Evolutionary conservation across 192 early-diverging fungal genomes (phyloP).

Genomic region (Lobosporangium transversale): DNA sequence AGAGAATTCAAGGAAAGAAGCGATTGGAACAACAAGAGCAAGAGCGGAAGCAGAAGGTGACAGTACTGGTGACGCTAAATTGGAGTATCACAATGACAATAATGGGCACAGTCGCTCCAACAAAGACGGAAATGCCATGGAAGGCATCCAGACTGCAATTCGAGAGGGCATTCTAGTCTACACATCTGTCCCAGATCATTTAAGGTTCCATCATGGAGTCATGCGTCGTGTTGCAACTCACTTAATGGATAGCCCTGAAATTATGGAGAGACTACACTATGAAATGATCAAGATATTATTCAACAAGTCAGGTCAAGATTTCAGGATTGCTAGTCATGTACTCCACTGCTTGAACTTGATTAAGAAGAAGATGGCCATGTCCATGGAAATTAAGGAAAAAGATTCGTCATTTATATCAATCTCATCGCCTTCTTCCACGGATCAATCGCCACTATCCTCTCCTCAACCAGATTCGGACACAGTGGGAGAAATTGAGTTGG

Average conservation of each 20-base stretch:
- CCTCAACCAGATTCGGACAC: background rate
- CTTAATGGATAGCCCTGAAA: slow-evolving; percentile 16
- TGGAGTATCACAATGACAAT: background rate
- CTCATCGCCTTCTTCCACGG: too few species aligned
- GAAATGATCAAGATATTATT: slow-evolving; percentile 41
- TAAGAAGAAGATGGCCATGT: slow-evolving; percentile 16
- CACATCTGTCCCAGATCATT: slow-evolving; percentile 19
- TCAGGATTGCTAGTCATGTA: slow-evolving; percentile 33
- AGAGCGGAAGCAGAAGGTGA: background rate
- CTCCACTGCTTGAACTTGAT: slow-evolving; percentile 36
- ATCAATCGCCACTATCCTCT: too few species aligned
- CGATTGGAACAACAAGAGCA: background rate
- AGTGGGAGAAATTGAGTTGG: background rate
- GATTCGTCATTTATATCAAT: too few species aligned
- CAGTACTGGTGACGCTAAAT: background rate
- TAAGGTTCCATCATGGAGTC: slow-evolving; percentile 38
- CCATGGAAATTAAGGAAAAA: background rate
- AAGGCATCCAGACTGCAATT: slow-evolving; percentile 34
- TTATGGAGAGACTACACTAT: slow-evolving; percentile 33
- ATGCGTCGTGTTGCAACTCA: slow-evolving; percentile 42
- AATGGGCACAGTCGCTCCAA: background rate
- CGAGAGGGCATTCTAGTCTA: slow-evolving; percentile 42
- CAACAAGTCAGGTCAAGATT: slow-evolving; percentile 27
- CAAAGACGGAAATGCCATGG: slow-evolving; percentile 35
- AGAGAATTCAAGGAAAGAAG: too few species aligned